Evolutionary conservation across 495 filamentous ascomycete species (phyloP).

Genomic region (Polyplosphaeria fusca): DNA sequence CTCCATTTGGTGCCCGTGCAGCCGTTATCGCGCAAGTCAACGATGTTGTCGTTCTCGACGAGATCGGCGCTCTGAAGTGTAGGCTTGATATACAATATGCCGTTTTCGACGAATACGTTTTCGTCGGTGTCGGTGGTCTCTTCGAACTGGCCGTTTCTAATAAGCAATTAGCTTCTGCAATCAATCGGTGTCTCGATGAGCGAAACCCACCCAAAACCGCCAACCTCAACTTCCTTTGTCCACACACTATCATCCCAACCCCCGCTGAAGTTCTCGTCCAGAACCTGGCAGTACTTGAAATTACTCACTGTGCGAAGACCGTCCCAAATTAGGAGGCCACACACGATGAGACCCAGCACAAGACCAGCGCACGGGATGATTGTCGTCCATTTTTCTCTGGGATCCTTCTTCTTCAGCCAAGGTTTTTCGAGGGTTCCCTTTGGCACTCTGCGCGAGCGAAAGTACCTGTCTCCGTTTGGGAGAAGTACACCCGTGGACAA

Average conservation of each 20-base stretch:
- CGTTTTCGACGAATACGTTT: conserved; percentile 69
- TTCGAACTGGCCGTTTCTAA: conserved; percentile 78
- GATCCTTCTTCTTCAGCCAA: conserved; percentile 64
- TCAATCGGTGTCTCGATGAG: not conserved
- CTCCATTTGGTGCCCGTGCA: conserved; percentile 57
- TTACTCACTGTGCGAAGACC: conserved; percentile 65
- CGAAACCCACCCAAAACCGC: conserved; percentile 73
- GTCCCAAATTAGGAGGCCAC: conserved; percentile 68
- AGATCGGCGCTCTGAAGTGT: conserved; percentile 67
- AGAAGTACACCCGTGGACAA: conserved; percentile 12
- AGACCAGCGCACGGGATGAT: conserved; percentile 72
- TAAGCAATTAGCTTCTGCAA: conserved; percentile 14
- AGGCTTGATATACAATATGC: conserved; percentile 69
- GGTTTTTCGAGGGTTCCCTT: conserved; percentile 69
- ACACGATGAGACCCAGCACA: conserved; percentile 59
- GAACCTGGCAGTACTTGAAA: conserved; percentile 69
- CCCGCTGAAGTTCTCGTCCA: conserved; percentile 64
- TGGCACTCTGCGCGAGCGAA: conserved; percentile 69
- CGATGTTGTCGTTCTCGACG: conserved; percentile 58
- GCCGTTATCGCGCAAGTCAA: conserved; percentile 63
- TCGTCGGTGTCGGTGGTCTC: conserved; percentile 65
- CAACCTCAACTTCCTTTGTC: conserved; percentile 74
- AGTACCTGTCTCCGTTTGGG: conserved; percentile 53
- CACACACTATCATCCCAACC: conserved; percentile 63
- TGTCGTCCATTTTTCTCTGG: conserved; percentile 80